Percentiles rank a stretch among this genome's conserved stretches.
Evolutionary conservation across 441 rosid species (phyloP).

Genomic region (Breynia disticha): DNA sequence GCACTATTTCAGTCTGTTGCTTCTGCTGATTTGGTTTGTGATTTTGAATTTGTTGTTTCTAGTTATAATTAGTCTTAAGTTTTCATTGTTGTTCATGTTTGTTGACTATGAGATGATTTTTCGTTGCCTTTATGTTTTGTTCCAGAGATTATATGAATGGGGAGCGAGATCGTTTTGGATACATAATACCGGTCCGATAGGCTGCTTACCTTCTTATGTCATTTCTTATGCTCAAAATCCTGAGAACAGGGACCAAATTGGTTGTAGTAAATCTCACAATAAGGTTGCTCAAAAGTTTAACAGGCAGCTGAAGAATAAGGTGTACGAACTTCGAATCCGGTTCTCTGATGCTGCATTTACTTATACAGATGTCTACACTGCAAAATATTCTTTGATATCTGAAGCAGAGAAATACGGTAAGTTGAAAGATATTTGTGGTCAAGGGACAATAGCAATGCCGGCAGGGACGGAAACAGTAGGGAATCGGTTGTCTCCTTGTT

Average conservation of each 20-base stretch:
- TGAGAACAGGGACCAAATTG: slow-evolving; percentile 19
- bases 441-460: neutral
- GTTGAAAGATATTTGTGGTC: neutral
- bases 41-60: too few species aligned
- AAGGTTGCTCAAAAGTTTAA: slow-evolving; percentile 41
- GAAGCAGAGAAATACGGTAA: slow-evolving; percentile 29
- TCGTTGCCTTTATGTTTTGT: neutral
- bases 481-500: too few species aligned
- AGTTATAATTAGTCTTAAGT: too few species aligned
- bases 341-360: slow-evolving; percentile 21
- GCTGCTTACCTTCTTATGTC: slow-evolving; percentile 30
- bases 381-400: slow-evolving; percentile 29
- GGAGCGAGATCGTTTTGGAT: slow-evolving; percentile 46
- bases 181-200: slow-evolving; percentile 48
- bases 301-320: slow-evolving; percentile 23
- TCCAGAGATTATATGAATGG: slow-evolving; percentile 27
- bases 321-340: slow-evolving; percentile 22
- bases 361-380: slow-evolving; percentile 34
- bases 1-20: too few species aligned
- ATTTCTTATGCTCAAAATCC: slow-evolving; percentile 17
- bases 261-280: slow-evolving; percentile 30
- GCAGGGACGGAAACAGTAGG: too few species aligned
- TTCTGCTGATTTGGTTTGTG: too few species aligned
- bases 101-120: too few species aligned
- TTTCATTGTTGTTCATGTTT: too few species aligned